phyloP scores from a whole-genome alignment of 2,329 filamentous ascomycete genomes.

The Paraconiothyrium brasiliense region DNA sequence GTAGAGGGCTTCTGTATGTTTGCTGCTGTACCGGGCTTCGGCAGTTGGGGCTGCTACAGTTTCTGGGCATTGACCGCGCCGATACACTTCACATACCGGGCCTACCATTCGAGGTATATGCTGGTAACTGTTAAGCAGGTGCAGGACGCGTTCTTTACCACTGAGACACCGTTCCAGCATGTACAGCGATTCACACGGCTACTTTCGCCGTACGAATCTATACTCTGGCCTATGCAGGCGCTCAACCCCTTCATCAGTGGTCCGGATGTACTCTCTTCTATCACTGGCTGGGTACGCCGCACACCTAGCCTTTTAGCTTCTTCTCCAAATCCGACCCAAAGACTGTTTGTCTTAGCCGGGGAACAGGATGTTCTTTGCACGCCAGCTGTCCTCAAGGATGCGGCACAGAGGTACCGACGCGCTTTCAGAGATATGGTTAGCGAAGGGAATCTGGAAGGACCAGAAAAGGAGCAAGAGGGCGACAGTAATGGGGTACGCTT shows the following conservation, averaged over 20 bases:
- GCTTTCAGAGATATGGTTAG: slow-evolving; percentile 44
- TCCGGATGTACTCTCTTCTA: slow-evolving; percentile 51
- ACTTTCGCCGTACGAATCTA: slow-evolving; percentile 62
- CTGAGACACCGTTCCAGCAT: slow-evolving; percentile 51
- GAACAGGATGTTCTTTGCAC: slow-evolving; percentile 39
- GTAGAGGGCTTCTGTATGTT: slow-evolving; percentile 59
- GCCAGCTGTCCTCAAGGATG: slow-evolving; percentile 41
- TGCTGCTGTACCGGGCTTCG: slow-evolving; percentile 60
- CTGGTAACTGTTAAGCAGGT: slow-evolving; percentile 62
- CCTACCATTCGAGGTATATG: slow-evolving; percentile 61
- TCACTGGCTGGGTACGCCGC: slow-evolving; percentile 49
- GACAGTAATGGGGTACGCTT: slow-evolving; percentile 51
- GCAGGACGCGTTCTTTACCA: slow-evolving; percentile 62
- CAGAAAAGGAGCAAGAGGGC: slow-evolving; percentile 15
- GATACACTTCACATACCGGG: slow-evolving; percentile 52
- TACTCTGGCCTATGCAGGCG: slow-evolving; percentile 63
- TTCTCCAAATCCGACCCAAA: slow-evolving; percentile 15
- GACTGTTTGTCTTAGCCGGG: slow-evolving; percentile 37
- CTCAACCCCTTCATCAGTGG: slow-evolving; percentile 56
- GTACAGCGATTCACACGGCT: slow-evolving; percentile 56
- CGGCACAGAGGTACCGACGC: slow-evolving; percentile 52
- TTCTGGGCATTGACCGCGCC: slow-evolving; percentile 37
- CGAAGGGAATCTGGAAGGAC: slow-evolving; percentile 42
- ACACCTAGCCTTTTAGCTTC: slow-evolving; percentile 37
- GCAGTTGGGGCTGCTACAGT: slow-evolving; percentile 35